Evolutionary conservation across 176 grass and related monocot species (phyloP).

Genomic region (Metroxylon sagu): DNA sequence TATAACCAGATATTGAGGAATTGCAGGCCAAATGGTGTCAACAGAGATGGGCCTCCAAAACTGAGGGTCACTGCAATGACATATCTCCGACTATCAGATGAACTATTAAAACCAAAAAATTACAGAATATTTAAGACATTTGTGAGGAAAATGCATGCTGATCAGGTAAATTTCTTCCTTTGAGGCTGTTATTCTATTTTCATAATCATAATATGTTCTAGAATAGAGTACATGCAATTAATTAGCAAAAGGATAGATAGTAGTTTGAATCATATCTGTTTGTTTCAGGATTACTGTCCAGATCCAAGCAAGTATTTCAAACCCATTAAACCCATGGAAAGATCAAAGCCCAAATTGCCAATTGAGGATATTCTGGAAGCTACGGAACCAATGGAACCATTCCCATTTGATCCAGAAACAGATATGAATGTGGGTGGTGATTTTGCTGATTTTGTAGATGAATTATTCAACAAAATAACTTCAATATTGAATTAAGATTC

Average conservation of each 20-base stretch:
- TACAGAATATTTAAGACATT: conserved; percentile 67
- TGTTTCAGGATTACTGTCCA: conserved; percentile 39
- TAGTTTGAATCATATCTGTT: too few relatives aligned
- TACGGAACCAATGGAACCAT: conserved; percentile 30
- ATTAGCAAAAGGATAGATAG: too few relatives aligned
- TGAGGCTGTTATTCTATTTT: too few relatives aligned
- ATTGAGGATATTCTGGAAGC: conserved; percentile 39
- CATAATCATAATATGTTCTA: too few relatives aligned
- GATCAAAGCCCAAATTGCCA: conserved; percentile 34
- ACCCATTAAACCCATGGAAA: conserved; percentile 36
- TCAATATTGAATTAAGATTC: conserved; percentile 4
- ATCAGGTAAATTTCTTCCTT: conserved; percentile 35
- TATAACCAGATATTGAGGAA: conserved; percentile 86
- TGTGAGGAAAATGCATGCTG: conserved; percentile 88
- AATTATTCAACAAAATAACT: background rate
- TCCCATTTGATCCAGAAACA: conserved; percentile 47
- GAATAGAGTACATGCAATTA: too few relatives aligned
- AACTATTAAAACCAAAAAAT: conserved; percentile 50
- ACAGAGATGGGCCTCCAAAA: conserved; percentile 38
- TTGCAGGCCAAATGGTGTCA: conserved; percentile 53
- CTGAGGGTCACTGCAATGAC: conserved; percentile 63
- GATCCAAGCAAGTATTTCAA: conserved; percentile 38
- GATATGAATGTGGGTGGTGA: conserved; percentile 36
- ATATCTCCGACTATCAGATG: conserved; percentile 65
- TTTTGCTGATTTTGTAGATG: conserved; percentile 11